Percentiles rank a stretch among this genome's conserved stretches.
These are phyloP conservation scores for Chytriomyces hyalinus DNA, from an alignment of 192 early-diverging fungal species.

Conservation along the genomic window DNA sequence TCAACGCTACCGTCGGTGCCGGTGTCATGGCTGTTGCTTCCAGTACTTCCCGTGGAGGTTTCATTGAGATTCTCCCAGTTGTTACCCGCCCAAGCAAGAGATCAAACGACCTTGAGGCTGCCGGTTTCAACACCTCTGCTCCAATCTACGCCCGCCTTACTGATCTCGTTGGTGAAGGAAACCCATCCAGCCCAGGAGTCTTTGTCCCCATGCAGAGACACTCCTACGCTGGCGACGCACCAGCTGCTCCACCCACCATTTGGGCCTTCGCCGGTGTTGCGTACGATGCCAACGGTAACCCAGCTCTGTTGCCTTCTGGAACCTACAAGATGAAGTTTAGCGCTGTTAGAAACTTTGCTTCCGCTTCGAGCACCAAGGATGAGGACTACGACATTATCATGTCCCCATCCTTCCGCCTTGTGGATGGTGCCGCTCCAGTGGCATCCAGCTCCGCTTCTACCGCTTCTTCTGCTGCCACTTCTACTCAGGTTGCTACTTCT, in stretches of 20 bases:
- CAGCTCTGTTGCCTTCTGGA: not conserved
- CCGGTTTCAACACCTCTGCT: conserved; percentile 19
- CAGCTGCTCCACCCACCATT: not conserved
- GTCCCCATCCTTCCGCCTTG: no score
- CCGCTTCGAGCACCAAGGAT: not conserved
- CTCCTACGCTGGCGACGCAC: not conserved
- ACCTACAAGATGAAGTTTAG: not conserved
- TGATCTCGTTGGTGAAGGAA: not conserved
- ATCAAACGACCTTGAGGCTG: not conserved
- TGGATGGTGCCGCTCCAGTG: no score
- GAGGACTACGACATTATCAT: not conserved
- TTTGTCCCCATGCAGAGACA: conserved; percentile 1
- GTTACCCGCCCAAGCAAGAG: not conserved
- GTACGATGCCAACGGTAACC: no score
- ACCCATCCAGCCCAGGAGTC: not conserved
- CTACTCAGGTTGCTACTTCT: no score
- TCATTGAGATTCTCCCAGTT: not conserved
- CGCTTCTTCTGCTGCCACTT: no score
- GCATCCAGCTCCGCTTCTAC: no score
- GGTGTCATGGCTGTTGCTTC: no score
- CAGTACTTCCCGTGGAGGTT: no score
- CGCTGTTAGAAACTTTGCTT: not conserved
- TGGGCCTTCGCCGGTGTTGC: conserved; percentile 17
- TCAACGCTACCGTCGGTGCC: no score
- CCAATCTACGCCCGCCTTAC: not conserved